Base-by-base conservation (phyloP, 805 yeast species). In the Ogataea salicorniae region DNA sequence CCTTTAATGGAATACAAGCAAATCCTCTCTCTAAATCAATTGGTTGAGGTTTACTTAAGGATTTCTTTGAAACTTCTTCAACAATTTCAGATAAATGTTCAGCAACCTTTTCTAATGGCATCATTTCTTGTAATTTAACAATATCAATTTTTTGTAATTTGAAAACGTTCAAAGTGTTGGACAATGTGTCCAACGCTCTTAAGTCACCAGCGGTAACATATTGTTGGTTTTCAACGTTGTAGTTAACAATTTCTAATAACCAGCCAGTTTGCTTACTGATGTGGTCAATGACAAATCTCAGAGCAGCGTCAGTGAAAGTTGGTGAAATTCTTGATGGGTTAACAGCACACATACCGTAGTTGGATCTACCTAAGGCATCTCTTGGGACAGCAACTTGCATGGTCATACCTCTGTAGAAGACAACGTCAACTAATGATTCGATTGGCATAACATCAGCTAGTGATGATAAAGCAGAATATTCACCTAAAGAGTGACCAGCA, bases 321-420 rank as follows among this genome's bases (percentile, higher is more conserved):
- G 86, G 73, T 47, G 87, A 81, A 53, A 94, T 85, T 72, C 99
- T 84, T 53, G 95, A 79, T 63, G 99, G 99, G 75, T 95, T 94
- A 49, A 92, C 91, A 46, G 99, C 99, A 75, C 89, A 81, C 99
- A 94, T 94, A 77, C 98, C 98, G 65, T 94, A 94, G 77, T 94
- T 94, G 50, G 99, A 94, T 74, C 98, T 86, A 43, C 99, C 99
- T 44, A 72, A 67, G 47, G 83, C 80, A 71, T 94, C 99, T 75
- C 99, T 86, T 67, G 98, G 98, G 57, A 94, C 99, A 42, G 99
- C 99, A 56, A 94, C 99, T 76, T 94, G 99, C 99, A 94, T 94
- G 43, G 99, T 95, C 98, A 94, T 94, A 80, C 99, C 99, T 77
- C 99, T 85, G 80, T 94, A 95, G 80, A 94, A 94, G 46, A 92